These are phyloP conservation scores for Nemania serpens DNA, from an alignment of 2,329 filamentous ascomycete genomes.

Conservation along the genomic window DNA sequence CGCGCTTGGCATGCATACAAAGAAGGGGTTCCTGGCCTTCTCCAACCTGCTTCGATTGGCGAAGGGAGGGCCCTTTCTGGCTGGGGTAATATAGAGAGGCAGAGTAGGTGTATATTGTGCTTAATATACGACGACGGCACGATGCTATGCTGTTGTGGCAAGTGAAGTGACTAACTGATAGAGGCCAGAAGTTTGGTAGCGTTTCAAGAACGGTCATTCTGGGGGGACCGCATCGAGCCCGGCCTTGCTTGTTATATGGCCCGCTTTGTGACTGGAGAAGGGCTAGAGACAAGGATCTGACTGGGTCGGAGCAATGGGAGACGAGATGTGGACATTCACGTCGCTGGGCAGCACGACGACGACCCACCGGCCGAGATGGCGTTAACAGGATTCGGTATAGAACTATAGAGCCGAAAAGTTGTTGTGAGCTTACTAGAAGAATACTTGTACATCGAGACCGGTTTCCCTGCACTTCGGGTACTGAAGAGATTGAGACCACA, in stretches of 20 bases:
- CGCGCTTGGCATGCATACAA: conserved; percentile 48
- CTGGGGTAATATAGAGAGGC: conserved; percentile 49
- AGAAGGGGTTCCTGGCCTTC: conserved; percentile 41
- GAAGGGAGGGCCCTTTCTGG: conserved; percentile 41
- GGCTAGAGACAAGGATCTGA: conserved; percentile 33
- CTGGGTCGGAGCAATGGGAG: conserved; percentile 31
- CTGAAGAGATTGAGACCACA: not conserved
- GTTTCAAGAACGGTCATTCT: conserved; percentile 31
- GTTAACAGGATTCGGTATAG: conserved; percentile 14
- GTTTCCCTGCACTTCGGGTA: conserved; percentile 2
- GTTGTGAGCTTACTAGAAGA: conserved; percentile 8
- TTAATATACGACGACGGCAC: conserved; percentile 48
- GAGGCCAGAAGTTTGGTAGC: conserved; percentile 36
- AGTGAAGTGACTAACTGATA: conserved; percentile 32
- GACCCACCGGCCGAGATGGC: conserved; percentile 35
- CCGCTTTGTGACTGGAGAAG: conserved; percentile 35
- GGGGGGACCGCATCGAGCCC: conserved; percentile 29
- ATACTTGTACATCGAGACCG: conserved; percentile 3
- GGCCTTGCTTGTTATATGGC: conserved; percentile 38
- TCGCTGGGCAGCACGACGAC: conserved; percentile 28
- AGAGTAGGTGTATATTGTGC: conserved; percentile 49
- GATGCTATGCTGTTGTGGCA: conserved; percentile 33
- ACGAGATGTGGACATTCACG: conserved; percentile 29
- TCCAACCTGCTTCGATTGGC: conserved; percentile 45
- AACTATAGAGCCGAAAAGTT: not conserved